Evolutionary conservation across 441 rosid genomes (phyloP), one percentile per base, ranked within the genome.

Genomic region (Daphne laureola): DNA sequence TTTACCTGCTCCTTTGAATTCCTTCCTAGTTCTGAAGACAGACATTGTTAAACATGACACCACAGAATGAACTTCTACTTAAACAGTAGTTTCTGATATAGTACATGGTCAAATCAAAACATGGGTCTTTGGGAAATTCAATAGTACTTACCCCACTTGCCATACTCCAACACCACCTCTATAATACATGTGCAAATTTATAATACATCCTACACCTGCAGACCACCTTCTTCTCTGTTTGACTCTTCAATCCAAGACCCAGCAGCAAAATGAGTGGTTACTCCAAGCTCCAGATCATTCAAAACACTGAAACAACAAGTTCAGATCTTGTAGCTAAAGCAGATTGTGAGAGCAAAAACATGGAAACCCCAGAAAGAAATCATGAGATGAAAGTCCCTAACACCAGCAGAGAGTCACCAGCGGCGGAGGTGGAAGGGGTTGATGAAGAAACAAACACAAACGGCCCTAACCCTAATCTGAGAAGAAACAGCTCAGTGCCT

Each of bases 401-500:
- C 13, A 38, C 45, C 14, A 49, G 7, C 47, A 18, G 14, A 50
- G 65, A 56, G 56, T 62, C 65, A 46, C 44, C 59, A 42, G 48
- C 71, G 54, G 48, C 71, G 54, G 64, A 53, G 59, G 48, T 49
- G 27, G 63, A 64, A 12, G 70, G 62, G 18, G 77, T 65, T 5
- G 51, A 51, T 27, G 63, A 14, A 14, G 53, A 42, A 43, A n/a
- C n/a, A n/a, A n/a, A n/a, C n/a, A n/a, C n/a, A n/a, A n/a, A n/a
- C n/a, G n/a, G n/a, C n/a, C n/a, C 58, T 40, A 56, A 58, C 36
- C 53, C 55, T 1, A 74, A 55, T 50, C 71, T 86, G 65, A 69
- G 73, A 62, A 76, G 92, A 68, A 82, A 79, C 75, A 63, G 83
- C 42, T 78, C 92, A 11, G 77, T 79, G 57, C 68, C 91, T 38